These are phyloP conservation scores for Salvia miltiorrhiza DNA, from an alignment of 257 asterid genomes.

Conservation along the genomic window DNA sequence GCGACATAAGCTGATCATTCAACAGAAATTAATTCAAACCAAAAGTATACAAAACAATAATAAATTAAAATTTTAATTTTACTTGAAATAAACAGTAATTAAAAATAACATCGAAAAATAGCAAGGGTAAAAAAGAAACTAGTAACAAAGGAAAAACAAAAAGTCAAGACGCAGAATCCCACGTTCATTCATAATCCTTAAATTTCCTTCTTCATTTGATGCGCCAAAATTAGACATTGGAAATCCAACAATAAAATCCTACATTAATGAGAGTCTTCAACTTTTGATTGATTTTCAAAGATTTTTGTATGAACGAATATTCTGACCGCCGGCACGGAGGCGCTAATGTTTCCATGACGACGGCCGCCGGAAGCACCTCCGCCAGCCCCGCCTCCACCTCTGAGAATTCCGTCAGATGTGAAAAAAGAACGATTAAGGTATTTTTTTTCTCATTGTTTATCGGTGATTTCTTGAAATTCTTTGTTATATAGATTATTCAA, in stretches of 20 bases:
- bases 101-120: neutral
- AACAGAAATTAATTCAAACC: neutral
- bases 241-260: constrained; percentile 19
- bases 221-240: constrained; percentile 20
- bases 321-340: constrained; percentile 35
- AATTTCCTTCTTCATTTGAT: constrained; percentile 12
- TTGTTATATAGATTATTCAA: too few species aligned
- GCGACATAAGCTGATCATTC: constrained; percentile 49
- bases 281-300: neutral
- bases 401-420: constrained; percentile 45
- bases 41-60: neutral
- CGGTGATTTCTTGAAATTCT: neutral
- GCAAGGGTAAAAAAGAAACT: neutral
- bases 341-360: constrained; percentile 39
- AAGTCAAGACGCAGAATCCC: constrained; percentile 44
- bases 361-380: too few species aligned
- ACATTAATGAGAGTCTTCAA: constrained; percentile 8
- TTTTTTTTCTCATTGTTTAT: neutral
- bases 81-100: too few species aligned
- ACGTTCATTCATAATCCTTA: constrained; percentile 40
- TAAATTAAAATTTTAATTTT: neutral
- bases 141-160: constrained; percentile 12
- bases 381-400: constrained; percentile 36
- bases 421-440: constrained; percentile 65
- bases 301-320: constrained; percentile 28